Percentiles rank a stretch among this genome's conserved stretches.
phyloP scores from a whole-genome alignment of 2,329 filamentous ascomycete species.

The Aureobasidium melanogenum region DNA sequence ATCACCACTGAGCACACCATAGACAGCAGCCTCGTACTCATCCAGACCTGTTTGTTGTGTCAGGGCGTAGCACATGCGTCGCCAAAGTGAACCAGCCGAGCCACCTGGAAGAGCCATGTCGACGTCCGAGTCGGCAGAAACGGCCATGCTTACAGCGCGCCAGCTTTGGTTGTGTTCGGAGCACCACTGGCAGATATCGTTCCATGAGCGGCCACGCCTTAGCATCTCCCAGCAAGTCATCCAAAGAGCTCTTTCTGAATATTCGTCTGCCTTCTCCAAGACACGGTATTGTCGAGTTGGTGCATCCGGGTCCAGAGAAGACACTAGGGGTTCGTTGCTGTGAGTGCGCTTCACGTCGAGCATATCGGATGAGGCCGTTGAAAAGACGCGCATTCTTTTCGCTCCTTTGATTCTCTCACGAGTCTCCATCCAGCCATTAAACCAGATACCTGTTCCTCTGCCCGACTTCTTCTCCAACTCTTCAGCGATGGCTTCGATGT shows the following conservation, averaged over 20 bases:
- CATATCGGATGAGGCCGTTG: slow-evolving; percentile 41
- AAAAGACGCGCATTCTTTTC: slow-evolving; percentile 61
- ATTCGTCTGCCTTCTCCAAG: slow-evolving; percentile 74
- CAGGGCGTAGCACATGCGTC: slow-evolving; percentile 67
- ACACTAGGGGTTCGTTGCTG: slow-evolving; percentile 59
- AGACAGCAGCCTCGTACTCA: slow-evolving; percentile 80
- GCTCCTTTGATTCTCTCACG: slow-evolving; percentile 81
- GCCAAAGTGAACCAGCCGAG: slow-evolving; percentile 51
- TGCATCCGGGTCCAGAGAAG: slow-evolving; percentile 87
- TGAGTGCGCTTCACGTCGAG: slow-evolving; percentile 37
- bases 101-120: slow-evolving; percentile 29
- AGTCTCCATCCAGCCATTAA: slow-evolving; percentile 87
- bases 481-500: slow-evolving; percentile 66
- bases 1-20: slow-evolving; percentile 82
- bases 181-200: slow-evolving; percentile 77
- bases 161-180: slow-evolving; percentile 77
- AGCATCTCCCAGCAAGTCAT: slow-evolving; percentile 90
- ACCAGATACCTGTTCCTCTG: slow-evolving; percentile 65
- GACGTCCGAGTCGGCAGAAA: slow-evolving; percentile 44
- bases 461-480: slow-evolving; percentile 60
- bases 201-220: slow-evolving; percentile 66
- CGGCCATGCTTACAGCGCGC: slow-evolving; percentile 76
- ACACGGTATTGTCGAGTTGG: slow-evolving; percentile 67
- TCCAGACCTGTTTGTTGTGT: slow-evolving; percentile 58
- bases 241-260: slow-evolving; percentile 86